Percentiles rank a stretch among this genome's conserved stretches.
These are phyloP conservation scores for Schizophyllum commune DNA, from an alignment of 1,284 basidiomycete genomes.

Conservation along the genomic window DNA sequence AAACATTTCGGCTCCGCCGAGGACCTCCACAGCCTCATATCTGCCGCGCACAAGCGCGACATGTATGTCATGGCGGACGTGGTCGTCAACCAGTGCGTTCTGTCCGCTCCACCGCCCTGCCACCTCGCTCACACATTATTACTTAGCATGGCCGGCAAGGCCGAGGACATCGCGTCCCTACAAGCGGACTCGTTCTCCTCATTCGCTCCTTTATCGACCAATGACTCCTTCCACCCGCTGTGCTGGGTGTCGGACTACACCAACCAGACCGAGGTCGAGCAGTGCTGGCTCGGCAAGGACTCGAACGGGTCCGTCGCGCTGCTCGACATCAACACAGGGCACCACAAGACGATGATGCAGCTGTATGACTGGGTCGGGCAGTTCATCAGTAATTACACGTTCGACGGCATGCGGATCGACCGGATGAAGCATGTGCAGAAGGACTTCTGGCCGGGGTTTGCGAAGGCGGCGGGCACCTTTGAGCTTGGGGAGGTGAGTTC, in stretches of 20 bases:
- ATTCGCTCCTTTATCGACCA: constrained; percentile 27
- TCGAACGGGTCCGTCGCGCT: constrained; percentile 51
- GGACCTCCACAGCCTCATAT: constrained; percentile 56
- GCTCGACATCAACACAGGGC: constrained; percentile 70
- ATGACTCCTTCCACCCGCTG: constrained; percentile 26
- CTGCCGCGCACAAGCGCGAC: constrained; percentile 55
- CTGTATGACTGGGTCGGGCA: constrained; percentile 53
- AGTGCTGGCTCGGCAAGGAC: constrained; percentile 70
- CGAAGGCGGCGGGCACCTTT: constrained; percentile 56
- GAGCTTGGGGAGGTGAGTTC: constrained; percentile 62
- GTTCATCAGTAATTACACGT: constrained; percentile 47
- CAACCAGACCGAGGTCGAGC: constrained; percentile 62
- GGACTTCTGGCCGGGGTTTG: constrained; percentile 61
- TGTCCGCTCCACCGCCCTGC: constrained; percentile 32
- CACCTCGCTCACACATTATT: constrained; percentile 48
- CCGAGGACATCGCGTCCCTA: background rate
- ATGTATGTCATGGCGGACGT: constrained; percentile 81
- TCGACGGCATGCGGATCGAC: constrained; percentile 66
- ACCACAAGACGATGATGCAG: constrained; percentile 40
- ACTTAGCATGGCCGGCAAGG: constrained; percentile 23
- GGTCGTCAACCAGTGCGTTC: constrained; percentile 56
- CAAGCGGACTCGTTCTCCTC: constrained; percentile 21
- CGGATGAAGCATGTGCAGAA: constrained; percentile 53
- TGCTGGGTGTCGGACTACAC: constrained; percentile 40
- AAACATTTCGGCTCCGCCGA: constrained; percentile 54